Conservation (phyloP, 768 basidiomycete genomes). For the Mycena sanguinolenta region DNA sequence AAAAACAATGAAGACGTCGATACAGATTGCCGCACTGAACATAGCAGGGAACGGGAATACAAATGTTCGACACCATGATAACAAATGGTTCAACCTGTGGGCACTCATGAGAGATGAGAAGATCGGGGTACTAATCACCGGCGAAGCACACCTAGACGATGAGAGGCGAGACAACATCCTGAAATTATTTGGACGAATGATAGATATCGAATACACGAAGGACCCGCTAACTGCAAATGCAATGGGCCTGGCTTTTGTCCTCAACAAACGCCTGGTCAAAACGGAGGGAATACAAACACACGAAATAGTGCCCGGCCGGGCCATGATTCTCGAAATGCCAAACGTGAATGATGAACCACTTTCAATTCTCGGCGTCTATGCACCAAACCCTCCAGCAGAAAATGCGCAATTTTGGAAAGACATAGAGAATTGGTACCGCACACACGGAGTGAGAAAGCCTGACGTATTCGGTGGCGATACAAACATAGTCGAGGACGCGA, state of each 20-base stretch:
- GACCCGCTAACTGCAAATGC: constrained; percentile 13
- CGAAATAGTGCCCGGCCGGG: constrained; percentile 32
- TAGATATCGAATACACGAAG: background rate
- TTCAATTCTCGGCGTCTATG: constrained; percentile 30
- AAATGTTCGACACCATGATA: background rate
- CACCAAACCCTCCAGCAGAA: constrained; percentile 30
- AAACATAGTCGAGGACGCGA: constrained; percentile 36
- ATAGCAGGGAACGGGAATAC: background rate
- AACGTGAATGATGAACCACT: constrained; percentile 29
- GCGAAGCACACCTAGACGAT: constrained; percentile 5
- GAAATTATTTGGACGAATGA: background rate
- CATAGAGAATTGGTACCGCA: background rate
- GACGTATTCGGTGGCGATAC: constrained; percentile 36
- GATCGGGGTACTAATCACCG: background rate
- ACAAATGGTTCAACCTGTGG: constrained; percentile 6
- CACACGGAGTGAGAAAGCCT: background rate
- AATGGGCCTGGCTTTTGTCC: background rate
- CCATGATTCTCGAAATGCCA: constrained; percentile 1
- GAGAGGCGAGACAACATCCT: background rate
- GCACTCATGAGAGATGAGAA: constrained; percentile 3
- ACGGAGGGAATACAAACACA: background rate
- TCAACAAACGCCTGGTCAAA: constrained; percentile 9
- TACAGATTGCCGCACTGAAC: constrained; percentile 5
- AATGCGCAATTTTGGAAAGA: constrained; percentile 36
- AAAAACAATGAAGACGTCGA: constrained; percentile 3